These are phyloP conservation scores for Prunus kanzakura DNA, from an alignment of 306 rosid species.

Conservation along the genomic window DNA sequence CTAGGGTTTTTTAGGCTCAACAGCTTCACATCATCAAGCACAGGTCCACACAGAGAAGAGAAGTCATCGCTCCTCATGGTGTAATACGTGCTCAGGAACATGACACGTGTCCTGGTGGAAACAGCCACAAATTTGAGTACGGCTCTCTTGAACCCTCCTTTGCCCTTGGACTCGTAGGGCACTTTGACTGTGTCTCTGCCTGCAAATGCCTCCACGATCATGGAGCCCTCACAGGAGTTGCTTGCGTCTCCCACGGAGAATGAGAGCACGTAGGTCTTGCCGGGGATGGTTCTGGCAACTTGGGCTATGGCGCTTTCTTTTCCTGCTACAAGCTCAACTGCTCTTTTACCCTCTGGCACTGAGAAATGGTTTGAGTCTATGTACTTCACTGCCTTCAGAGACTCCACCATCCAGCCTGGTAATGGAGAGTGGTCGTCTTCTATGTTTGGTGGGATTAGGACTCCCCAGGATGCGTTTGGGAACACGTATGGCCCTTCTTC, in stretches of 20 bases:
- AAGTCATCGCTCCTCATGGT: conserved; percentile 88
- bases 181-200: conserved; percentile 68
- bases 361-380: conserved; percentile 80
- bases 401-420: conserved; percentile 98
- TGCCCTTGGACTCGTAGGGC: conserved; percentile 84
- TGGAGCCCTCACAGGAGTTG: conserved; percentile 85
- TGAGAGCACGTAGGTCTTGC: conserved; percentile 63
- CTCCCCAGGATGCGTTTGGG: conserved; percentile 86
- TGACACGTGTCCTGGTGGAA: conserved; percentile 49
- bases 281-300: conserved; percentile 67
- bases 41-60: conserved; percentile 96
- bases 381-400: conserved; percentile 93
- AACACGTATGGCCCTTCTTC: conserved; percentile 86
- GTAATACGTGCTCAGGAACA: conserved; percentile 86
- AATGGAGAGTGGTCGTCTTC: conserved; percentile 92
- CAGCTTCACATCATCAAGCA: conserved; percentile 77
- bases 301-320: conserved; percentile 98
- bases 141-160: conserved; percentile 84
- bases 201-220: conserved; percentile 89
- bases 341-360: conserved; percentile 71
- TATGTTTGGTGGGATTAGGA: conserved; percentile 85
- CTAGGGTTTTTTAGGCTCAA: conserved; percentile 57
- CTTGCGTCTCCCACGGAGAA: conserved; percentile 85
- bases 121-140: conserved; percentile 67
- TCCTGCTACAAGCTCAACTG: conserved; percentile 82